phyloP scores from a whole-genome alignment of 495 filamentous ascomycete genomes.

The Daldinia caldariorum region DNA sequence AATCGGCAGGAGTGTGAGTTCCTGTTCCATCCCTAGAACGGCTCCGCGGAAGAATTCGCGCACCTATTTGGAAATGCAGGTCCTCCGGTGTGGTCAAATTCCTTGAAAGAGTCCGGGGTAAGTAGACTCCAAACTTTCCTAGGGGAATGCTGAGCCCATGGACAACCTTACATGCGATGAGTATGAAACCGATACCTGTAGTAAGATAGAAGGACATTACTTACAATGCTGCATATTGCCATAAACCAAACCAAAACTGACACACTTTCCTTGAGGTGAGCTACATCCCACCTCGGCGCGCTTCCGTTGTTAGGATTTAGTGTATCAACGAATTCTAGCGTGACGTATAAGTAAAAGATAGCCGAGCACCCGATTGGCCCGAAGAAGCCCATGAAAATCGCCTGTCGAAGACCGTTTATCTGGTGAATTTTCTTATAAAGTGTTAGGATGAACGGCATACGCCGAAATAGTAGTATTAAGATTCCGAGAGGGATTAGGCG shows the following conservation, averaged over 20 bases:
- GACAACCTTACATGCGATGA: conserved; percentile 66
- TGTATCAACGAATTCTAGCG: conserved; percentile 70
- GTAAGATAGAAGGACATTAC: conserved; percentile 46
- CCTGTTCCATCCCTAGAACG: conserved; percentile 46
- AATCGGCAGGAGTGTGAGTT: conserved; percentile 36
- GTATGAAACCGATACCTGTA: not conserved
- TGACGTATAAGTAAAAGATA: conserved; percentile 88
- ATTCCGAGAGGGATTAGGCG: conserved; percentile 81
- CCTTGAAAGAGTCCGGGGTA: conserved; percentile 79
- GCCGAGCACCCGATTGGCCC: conserved; percentile 95
- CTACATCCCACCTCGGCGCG: conserved; percentile 71
- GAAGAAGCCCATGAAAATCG: conserved; percentile 90
- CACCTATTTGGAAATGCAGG: conserved; percentile 35
- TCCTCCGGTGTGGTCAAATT: conserved; percentile 56
- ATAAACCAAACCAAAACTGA: conserved; percentile 86
- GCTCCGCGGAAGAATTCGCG: conserved; percentile 52
- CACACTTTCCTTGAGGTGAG: conserved; percentile 68
- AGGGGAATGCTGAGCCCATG: conserved; percentile 87
- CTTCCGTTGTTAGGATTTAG: conserved; percentile 65
- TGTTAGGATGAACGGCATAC: conserved; percentile 78
- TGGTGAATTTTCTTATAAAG: conserved; percentile 82
- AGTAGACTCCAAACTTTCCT: conserved; percentile 81
- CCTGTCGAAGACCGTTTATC: conserved; percentile 69
- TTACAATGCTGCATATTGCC: conserved; percentile 84
- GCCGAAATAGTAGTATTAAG: conserved; percentile 81